A percentile compares a stretch with the other conserved stretches of the same genome.
These are phyloP conservation scores for Sphagnum fallax DNA, from an alignment of 228 moss, liverwort and hornwort genomes.

Conservation along the genomic window DNA sequence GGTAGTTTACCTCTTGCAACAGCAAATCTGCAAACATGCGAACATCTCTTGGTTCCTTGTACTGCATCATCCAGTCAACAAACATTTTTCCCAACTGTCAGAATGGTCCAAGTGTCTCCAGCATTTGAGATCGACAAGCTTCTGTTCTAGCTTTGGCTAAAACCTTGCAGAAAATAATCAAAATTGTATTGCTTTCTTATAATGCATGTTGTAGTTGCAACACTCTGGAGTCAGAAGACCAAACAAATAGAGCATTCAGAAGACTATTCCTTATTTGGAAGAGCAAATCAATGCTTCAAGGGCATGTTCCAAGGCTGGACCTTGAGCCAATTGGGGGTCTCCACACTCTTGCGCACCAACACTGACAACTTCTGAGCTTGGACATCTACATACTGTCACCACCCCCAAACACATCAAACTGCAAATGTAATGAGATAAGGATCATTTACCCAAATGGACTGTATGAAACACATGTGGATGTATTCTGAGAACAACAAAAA, in stretches of 20 bases:
- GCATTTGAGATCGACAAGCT: no score
- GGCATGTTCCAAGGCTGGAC: conserved; percentile 11
- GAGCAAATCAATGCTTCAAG: not conserved
- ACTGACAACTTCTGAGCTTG: conserved; percentile 83
- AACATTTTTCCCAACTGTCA: not conserved
- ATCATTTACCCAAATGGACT: not conserved
- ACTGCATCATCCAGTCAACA: conserved; percentile 43
- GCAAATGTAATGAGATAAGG: not conserved
- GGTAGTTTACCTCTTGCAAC: conserved; percentile 69
- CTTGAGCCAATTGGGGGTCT: conserved; percentile 97
- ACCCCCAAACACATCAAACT: not conserved
- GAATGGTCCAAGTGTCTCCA: no score
- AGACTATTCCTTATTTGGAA: no score
- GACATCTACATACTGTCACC: conserved; percentile 77
- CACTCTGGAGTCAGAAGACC: no score
- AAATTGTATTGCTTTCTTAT: no score
- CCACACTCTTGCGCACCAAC: conserved; percentile 91
- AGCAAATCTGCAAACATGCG: conserved; percentile 82
- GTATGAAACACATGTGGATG: no score
- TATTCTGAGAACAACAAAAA: no score
- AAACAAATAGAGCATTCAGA: no score
- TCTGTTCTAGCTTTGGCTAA: no score
- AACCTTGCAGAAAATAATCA: no score
- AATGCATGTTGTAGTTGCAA: no score
- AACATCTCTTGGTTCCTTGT: conserved; percentile 81